Conservation (phyloP, 2,329 filamentous ascomycete species). For the Talaromyces sp. region DNA sequence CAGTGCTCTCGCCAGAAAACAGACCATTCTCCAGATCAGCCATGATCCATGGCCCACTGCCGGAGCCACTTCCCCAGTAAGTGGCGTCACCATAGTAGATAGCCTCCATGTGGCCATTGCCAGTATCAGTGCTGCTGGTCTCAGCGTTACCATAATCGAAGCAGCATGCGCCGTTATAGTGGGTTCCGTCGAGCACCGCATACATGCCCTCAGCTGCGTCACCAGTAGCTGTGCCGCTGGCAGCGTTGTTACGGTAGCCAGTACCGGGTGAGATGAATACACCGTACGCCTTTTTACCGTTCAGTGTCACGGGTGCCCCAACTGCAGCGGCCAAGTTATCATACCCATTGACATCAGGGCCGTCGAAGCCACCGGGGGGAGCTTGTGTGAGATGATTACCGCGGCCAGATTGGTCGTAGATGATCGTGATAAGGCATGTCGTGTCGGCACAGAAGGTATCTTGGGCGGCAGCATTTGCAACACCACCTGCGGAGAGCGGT, state of each 20-base stretch:
- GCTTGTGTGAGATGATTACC: constrained; percentile 13
- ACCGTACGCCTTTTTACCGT: constrained; percentile 14
- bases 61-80: constrained; percentile 8
- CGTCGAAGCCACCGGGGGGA: background rate
- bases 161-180: constrained; percentile 14
- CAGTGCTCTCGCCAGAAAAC: constrained; percentile 2
- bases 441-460: constrained; percentile 13
- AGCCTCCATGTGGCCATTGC: constrained; percentile 16
- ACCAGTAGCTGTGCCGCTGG: constrained; percentile 2
- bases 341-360: constrained; percentile 6
- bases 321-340: constrained; percentile 14
- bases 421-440: constrained; percentile 14
- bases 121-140: constrained; percentile 14
- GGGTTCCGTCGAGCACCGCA: constrained; percentile 14
- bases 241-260: constrained; percentile 12
- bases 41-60: constrained; percentile 15
- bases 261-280: constrained; percentile 15
- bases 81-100: constrained; percentile 12
- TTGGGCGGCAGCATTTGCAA: constrained; percentile 11
- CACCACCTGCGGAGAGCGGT: constrained; percentile 11
- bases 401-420: constrained; percentile 16
- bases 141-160: constrained; percentile 17
- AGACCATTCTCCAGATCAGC: constrained; percentile 16
- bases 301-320: constrained; percentile 13
- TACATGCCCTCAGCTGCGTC: constrained; percentile 14